These are phyloP conservation scores for Malus hybrid DNA, from an alignment of 331 rosid genomes.

Conservation along the genomic window DNA sequence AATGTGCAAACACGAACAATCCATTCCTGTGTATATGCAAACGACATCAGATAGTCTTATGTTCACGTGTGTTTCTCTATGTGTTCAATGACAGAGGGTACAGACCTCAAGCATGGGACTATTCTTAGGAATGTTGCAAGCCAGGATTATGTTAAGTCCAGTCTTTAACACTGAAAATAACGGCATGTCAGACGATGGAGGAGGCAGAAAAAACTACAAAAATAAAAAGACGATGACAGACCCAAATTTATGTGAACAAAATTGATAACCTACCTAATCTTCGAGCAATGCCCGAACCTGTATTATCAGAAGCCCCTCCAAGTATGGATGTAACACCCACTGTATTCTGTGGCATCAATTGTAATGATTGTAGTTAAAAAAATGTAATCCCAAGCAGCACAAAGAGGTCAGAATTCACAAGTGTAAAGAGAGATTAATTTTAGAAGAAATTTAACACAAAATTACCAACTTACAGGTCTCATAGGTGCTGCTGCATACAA, in stretches of 20 bases:
- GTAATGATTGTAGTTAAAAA: not conserved
- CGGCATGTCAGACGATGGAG: not conserved
- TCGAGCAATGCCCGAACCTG: conserved; percentile 80
- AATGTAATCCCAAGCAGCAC: not conserved
- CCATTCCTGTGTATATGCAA: not conserved
- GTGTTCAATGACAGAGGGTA: not conserved
- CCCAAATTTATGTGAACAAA: not conserved
- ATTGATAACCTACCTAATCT: conserved; percentile 46
- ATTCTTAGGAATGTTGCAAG: conserved; percentile 80
- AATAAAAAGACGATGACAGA: not conserved
- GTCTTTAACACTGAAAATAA: conserved; percentile 61
- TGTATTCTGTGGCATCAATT: conserved; percentile 14
- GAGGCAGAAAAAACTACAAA: not conserved
- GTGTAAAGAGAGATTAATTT: not conserved
- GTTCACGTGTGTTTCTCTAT: not conserved
- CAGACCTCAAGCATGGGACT: conserved; percentile 71
- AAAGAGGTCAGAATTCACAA: not conserved
- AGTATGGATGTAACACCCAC: conserved; percentile 71
- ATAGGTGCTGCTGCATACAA: conserved; percentile 83
- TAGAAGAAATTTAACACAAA: not conserved
- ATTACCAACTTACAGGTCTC: conserved; percentile 48
- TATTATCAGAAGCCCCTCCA: conserved; percentile 79
- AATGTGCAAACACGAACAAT: not conserved
- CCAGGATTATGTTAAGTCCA: conserved; percentile 68
- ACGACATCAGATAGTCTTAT: not conserved